Evolutionary conservation across 495 filamentous ascomycete genomes (phyloP).

Genomic region (Penicillium macrosclerotiorum): DNA sequence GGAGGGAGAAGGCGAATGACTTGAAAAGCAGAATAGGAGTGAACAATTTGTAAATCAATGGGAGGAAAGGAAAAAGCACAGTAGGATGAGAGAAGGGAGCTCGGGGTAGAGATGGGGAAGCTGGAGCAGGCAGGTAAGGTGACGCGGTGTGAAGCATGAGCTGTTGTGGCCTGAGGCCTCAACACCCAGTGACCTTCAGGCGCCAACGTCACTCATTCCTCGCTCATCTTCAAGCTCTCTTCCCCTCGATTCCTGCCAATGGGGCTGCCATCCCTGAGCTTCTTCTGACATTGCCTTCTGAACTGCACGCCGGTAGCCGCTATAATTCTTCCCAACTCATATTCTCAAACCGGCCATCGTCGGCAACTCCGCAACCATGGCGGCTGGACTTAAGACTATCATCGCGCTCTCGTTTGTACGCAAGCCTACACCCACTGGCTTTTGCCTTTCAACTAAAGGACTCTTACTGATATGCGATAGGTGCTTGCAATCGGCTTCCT

Average conservation of each 20-base stretch:
- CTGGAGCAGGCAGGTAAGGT: conserved; percentile 31
- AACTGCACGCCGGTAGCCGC: not conserved
- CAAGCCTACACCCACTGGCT: not conserved
- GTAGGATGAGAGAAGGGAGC: conserved; percentile 13
- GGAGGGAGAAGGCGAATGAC: conserved; percentile 11
- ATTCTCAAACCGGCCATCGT: conserved; percentile 13
- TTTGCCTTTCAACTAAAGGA: not conserved
- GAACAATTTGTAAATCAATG: not conserved
- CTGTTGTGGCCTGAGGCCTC: conserved; percentile 39
- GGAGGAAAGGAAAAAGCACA: conserved; percentile 20
- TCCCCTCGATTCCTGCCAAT: conserved; percentile 20
- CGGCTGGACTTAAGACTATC: conserved; percentile 94
- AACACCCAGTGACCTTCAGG: conserved; percentile 32
- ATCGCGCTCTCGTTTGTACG: conserved; percentile 95
- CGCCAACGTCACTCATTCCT: conserved; percentile 37
- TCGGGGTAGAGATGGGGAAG: conserved; percentile 23
- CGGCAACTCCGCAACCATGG: conserved; percentile 59
- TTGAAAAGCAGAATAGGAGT: conserved; percentile 2
- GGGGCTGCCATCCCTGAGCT: conserved; percentile 15
- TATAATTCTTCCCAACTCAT: not conserved
- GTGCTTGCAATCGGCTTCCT: conserved; percentile 98
- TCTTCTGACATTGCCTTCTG: conserved; percentile 5
- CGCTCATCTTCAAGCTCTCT: conserved; percentile 10
- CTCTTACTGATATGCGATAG: conserved; percentile 39
- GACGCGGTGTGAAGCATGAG: conserved; percentile 37